Conservation (phyloP, 2,329 filamentous ascomycete species). For the Botryotinia convoluta region DNA sequence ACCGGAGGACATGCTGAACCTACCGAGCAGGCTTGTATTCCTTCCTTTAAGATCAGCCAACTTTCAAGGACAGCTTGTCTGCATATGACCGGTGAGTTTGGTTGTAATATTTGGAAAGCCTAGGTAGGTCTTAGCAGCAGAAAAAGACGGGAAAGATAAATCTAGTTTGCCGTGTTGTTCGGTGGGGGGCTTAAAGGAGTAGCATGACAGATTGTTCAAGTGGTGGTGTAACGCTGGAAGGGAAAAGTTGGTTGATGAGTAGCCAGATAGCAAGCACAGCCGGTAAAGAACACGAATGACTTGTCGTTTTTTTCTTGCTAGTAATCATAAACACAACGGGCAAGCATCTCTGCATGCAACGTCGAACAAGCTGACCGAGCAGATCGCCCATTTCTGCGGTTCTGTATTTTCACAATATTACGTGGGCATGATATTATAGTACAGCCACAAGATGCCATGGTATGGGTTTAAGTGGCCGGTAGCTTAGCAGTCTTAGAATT, state of each 20-base stretch:
- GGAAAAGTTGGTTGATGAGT: slow-evolving; percentile 19
- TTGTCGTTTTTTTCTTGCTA: slow-evolving; percentile 21
- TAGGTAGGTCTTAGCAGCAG: slow-evolving; percentile 22
- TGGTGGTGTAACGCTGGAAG: slow-evolving; percentile 21
- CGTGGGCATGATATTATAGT: slow-evolving; percentile 18
- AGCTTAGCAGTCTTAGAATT: slow-evolving; percentile 23
- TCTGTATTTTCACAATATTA: slow-evolving; percentile 21
- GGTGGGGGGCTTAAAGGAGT: slow-evolving; percentile 26
- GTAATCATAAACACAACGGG: slow-evolving; percentile 18
- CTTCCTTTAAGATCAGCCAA: slow-evolving; percentile 20
- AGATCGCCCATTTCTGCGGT: slow-evolving; percentile 17
- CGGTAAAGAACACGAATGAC: slow-evolving; percentile 21
- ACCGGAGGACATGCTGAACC: slow-evolving; percentile 19
- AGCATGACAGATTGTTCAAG: slow-evolving; percentile 22
- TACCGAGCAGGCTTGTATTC: slow-evolving; percentile 22
- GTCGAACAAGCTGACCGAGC: slow-evolving; percentile 29
- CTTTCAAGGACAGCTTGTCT: slow-evolving; percentile 21
- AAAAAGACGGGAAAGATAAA: slow-evolving; percentile 18
- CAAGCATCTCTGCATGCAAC: slow-evolving; percentile 31
- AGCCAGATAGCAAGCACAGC: slow-evolving; percentile 25
- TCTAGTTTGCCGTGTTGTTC: slow-evolving; percentile 19
- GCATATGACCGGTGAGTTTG: slow-evolving; percentile 23
- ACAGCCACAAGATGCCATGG: slow-evolving; percentile 30
- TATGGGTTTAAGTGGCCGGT: slow-evolving; percentile 14
- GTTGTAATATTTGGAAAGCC: slow-evolving; percentile 11